phyloP scores from a whole-genome alignment of 768 basidiomycete genomes.

The Mycena vitilis region DNA sequence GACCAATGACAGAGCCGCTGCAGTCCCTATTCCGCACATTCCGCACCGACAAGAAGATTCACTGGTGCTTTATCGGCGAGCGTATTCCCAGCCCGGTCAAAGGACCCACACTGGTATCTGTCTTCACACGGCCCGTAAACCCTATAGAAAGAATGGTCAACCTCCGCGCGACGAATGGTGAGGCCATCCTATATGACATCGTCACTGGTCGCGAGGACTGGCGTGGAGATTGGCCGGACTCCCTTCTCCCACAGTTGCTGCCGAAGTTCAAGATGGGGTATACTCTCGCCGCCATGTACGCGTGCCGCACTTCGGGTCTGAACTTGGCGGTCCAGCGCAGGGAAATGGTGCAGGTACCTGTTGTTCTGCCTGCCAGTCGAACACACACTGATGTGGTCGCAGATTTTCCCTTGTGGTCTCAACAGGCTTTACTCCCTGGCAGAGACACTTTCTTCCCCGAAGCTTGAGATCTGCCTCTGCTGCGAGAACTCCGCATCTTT shows the following conservation, averaged over 20 bases:
- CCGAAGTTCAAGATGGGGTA: constrained; percentile 22
- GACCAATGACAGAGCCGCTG: constrained; percentile 16
- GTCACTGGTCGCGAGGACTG: constrained; percentile 19
- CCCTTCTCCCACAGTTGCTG: constrained; percentile 16
- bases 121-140: constrained; percentile 10
- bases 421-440: constrained; percentile 13
- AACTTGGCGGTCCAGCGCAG: constrained; percentile 18
- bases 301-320: constrained; percentile 8
- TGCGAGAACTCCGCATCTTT: constrained; percentile 20
- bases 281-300: constrained; percentile 20
- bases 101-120: constrained; percentile 1
- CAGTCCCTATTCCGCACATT: constrained; percentile 13
- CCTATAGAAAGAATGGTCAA: constrained; percentile 3
- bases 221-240: constrained; percentile 13
- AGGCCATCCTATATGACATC: constrained; percentile 20
- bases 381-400: constrained; percentile 6
- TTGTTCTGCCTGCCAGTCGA: constrained; percentile 9
- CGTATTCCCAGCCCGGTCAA: constrained; percentile 15
- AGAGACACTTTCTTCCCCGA: constrained; percentile 7
- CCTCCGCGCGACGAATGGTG: constrained; percentile 19
- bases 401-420: constrained; percentile 25
- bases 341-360: constrained; percentile 15
- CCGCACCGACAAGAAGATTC: constrained; percentile 18
- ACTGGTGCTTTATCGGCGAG: constrained; percentile 21
- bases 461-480: constrained; percentile 6